A percentile compares a stretch with the other conserved stretches of the same genome.
phyloP scores from a whole-genome alignment of 1,284 basidiomycete species.

The Phaffia rhodozyma region DNA sequence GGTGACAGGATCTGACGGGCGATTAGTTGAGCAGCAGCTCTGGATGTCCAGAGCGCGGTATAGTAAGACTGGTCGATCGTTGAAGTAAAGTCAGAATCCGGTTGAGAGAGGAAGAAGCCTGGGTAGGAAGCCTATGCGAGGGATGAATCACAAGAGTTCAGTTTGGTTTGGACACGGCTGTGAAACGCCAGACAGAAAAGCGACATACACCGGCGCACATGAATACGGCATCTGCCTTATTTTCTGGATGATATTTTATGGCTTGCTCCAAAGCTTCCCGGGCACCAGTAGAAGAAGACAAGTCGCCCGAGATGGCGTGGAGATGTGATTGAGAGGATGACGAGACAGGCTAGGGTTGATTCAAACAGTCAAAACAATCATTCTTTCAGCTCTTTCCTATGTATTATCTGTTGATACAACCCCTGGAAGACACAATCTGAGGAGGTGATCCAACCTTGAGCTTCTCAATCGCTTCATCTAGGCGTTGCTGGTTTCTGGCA shows the following conservation, averaged over 20 bases:
- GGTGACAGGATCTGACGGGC: conserved; percentile 36
- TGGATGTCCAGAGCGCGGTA: conserved; percentile 56
- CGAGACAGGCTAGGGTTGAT: neutral
- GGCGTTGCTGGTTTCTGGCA: conserved; percentile 52
- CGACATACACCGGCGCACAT: conserved; percentile 55
- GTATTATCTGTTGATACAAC: neutral
- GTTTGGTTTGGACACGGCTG: neutral
- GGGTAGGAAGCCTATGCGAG: conserved; percentile 40
- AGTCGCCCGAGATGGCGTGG: conserved; percentile 49
- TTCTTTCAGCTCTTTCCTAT: neutral
- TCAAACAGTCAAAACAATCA: neutral
- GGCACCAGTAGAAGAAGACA: conserved; percentile 44
- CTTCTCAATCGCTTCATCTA: conserved; percentile 47
- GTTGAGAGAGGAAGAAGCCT: conserved; percentile 54
- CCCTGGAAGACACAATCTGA: neutral
- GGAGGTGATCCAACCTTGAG: conserved; percentile 45
- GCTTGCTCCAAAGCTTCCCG: conserved; percentile 51
- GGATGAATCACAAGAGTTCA: neutral
- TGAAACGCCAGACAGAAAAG: conserved; percentile 4
- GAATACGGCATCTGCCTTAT: conserved; percentile 60
- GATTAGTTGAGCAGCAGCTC: conserved; percentile 65
- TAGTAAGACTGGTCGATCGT: conserved; percentile 40
- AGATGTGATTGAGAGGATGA: conserved; percentile 27
- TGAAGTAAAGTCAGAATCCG: conserved; percentile 36
- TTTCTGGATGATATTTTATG: conserved; percentile 37